Evolutionary conservation across 2,329 filamentous ascomycete genomes (phyloP).

Genomic region (Sordariomycetes sp.): DNA sequence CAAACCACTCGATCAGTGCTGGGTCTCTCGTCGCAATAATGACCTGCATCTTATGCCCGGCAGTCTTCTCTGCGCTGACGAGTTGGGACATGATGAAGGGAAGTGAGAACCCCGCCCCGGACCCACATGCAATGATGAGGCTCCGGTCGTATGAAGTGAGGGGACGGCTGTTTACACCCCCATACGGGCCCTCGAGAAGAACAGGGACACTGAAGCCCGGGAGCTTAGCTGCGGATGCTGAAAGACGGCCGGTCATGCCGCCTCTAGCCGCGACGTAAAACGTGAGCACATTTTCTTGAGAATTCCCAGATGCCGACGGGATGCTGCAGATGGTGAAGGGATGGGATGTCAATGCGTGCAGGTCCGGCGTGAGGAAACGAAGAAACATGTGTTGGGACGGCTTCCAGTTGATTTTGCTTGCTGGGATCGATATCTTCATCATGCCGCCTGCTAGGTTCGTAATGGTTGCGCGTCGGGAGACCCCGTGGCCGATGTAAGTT

Average conservation of each 20-base stretch:
- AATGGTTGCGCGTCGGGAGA: conserved; percentile 26
- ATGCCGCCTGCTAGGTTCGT: conserved; percentile 19
- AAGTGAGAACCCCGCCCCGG: conserved; percentile 39
- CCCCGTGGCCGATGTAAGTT: conserved; percentile 35
- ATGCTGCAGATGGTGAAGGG: conserved; percentile 39
- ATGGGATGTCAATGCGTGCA: conserved; percentile 30
- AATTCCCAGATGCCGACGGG: conserved; percentile 7
- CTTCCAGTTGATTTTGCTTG: conserved; percentile 28
- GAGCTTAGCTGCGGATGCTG: conserved; percentile 18
- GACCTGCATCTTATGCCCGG: conserved; percentile 6
- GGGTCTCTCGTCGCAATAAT: conserved; percentile 3
- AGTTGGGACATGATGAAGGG: conserved; percentile 19
- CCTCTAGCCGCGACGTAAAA: conserved; percentile 37
- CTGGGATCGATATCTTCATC: conserved; percentile 25
- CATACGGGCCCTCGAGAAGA: conserved; percentile 45
- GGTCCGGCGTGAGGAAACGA: conserved; percentile 30
- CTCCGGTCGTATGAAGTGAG: conserved; percentile 23
- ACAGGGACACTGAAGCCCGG: conserved; percentile 26
- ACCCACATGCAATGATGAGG: conserved; percentile 39
- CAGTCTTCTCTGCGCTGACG: background rate
- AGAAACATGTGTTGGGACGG: conserved; percentile 43
- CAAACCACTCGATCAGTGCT: conserved; percentile 1
- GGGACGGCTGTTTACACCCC: conserved; percentile 27
- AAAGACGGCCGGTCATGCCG: conserved; percentile 34
- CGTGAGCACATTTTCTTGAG: conserved; percentile 22